Conservation (phyloP, 208 protist species). For the Herpetomonas muscarum region DNA sequence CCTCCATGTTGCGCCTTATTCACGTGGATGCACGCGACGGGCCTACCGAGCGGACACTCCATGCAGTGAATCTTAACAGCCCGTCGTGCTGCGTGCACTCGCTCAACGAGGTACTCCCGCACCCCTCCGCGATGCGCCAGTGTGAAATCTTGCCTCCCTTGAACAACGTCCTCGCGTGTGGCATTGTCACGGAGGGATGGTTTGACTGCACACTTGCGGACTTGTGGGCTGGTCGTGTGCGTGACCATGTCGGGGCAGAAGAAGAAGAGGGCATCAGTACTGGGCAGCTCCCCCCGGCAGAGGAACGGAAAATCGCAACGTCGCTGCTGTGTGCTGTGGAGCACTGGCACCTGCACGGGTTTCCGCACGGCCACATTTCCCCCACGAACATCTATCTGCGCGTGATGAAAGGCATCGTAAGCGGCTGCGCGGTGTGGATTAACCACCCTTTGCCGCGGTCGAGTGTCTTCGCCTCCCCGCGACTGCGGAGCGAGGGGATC, state of each 20-base stretch:
- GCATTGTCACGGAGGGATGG: conserved; percentile 72
- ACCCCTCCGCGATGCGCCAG: conserved; percentile 64
- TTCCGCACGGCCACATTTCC: conserved; percentile 62
- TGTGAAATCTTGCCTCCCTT: conserved; percentile 42
- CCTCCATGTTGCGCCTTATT: conserved; percentile 57
- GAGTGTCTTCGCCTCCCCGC: conserved; percentile 42
- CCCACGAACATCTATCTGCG: conserved; percentile 72
- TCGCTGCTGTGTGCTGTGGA: conserved; percentile 73
- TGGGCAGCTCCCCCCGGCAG: neutral
- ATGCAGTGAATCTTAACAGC: conserved; percentile 48
- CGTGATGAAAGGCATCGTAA: conserved; percentile 32
- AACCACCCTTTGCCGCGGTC: conserved; percentile 32
- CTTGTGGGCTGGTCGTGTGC: conserved; percentile 10
- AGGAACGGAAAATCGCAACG: conserved; percentile 31
- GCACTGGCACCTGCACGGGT: conserved; percentile 82
- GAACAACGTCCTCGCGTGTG: conserved; percentile 22
- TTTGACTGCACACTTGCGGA: conserved; percentile 62
- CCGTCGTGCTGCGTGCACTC: conserved; percentile 16
- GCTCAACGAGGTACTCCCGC: conserved; percentile 31
- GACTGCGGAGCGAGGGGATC: conserved; percentile 31
- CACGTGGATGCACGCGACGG: conserved; percentile 29
- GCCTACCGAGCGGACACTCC: conserved; percentile 53
- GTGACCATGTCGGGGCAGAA: conserved; percentile 16
- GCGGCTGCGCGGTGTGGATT: conserved; percentile 63
- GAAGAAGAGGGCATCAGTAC: no score